Conservation (phyloP, 805 yeast genomes). For the Candida saitoana region DNA sequence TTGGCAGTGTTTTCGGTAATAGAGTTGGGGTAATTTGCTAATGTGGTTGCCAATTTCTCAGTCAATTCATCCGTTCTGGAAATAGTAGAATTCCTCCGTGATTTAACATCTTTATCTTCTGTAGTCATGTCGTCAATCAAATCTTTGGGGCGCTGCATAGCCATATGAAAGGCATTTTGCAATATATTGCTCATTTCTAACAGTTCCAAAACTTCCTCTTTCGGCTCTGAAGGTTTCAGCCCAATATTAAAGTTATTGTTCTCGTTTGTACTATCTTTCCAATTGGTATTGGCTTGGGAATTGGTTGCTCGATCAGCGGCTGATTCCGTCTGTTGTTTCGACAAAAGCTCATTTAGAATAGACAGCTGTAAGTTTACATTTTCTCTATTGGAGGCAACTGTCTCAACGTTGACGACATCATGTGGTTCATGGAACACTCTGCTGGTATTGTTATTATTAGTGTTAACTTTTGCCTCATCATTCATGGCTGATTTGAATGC, state of each 20-base stretch:
- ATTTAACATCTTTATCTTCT: constrained; percentile 13
- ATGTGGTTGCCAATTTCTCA: constrained; percentile 6
- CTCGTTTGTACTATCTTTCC: not conserved
- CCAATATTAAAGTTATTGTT: not conserved
- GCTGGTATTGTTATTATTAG: not conserved
- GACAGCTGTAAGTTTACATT: too few species aligned
- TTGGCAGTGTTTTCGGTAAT: constrained; percentile 12
- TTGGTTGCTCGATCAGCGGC: not conserved
- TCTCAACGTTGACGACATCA: not conserved
- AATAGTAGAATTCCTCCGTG: not conserved
- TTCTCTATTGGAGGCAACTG: not conserved
- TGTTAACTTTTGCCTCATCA: constrained; percentile 2
- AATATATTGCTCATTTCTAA: constrained; percentile 62
- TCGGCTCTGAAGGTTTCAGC: constrained; percentile 1
- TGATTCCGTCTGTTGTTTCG: not conserved
- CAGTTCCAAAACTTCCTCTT: constrained; percentile 42
- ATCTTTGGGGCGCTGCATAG: constrained; percentile 59
- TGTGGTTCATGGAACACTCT: not conserved
- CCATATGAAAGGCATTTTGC: constrained; percentile 75
- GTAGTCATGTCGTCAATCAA: constrained; percentile 34
- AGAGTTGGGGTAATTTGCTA: constrained; percentile 9
- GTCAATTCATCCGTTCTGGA: constrained; percentile 1
- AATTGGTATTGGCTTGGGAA: not conserved
- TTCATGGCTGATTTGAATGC: constrained; percentile 23
- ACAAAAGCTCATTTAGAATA: too few species aligned